A percentile compares a stretch with the other conserved stretches of the same genome.
phyloP scores from a whole-genome alignment of 108 stramenopile species.

The Cyclotella atomus region DNA sequence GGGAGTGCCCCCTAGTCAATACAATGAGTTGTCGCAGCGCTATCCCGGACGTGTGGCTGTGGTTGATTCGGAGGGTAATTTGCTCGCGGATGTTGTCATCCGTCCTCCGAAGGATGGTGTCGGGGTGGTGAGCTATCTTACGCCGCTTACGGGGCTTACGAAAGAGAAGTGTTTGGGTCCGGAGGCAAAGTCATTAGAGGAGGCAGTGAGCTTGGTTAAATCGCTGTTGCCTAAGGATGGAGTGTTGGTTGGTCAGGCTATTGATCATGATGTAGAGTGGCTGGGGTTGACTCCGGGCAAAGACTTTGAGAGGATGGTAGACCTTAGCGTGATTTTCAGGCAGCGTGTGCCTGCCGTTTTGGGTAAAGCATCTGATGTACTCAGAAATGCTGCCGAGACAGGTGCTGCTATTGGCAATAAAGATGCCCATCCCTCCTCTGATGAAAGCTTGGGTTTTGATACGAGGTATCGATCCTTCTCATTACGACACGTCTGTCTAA shows the following conservation, averaged over 20 bases:
- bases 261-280: conserved; percentile 60
- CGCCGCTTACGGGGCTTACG: conserved; percentile 55
- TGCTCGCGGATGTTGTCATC: conserved; percentile 44
- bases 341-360: conserved; percentile 35
- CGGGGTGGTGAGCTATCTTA: conserved; percentile 52
- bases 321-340: conserved; percentile 53
- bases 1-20: conserved; percentile 31
- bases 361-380: conserved; percentile 18
- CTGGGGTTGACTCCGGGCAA: conserved; percentile 44
- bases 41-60: conserved; percentile 54
- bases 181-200: conserved; percentile 39
- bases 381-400: conserved; percentile 23
- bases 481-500: conserved; percentile 51
- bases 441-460: conserved; percentile 40
- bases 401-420: background rate
- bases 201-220: conserved; percentile 28
- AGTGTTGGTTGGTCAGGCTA: conserved; percentile 56
- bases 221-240: conserved; percentile 46
- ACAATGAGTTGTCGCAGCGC: conserved; percentile 41
- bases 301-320: conserved; percentile 45
- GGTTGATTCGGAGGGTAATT: conserved; percentile 52
- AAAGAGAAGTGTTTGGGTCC: conserved; percentile 33
- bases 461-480: conserved; percentile 47
- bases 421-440: conserved; percentile 16
- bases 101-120: conserved; percentile 34